These are phyloP conservation scores for Skeletonema grethae DNA, from an alignment of 108 stramenopile species.

Conservation along the genomic window DNA sequence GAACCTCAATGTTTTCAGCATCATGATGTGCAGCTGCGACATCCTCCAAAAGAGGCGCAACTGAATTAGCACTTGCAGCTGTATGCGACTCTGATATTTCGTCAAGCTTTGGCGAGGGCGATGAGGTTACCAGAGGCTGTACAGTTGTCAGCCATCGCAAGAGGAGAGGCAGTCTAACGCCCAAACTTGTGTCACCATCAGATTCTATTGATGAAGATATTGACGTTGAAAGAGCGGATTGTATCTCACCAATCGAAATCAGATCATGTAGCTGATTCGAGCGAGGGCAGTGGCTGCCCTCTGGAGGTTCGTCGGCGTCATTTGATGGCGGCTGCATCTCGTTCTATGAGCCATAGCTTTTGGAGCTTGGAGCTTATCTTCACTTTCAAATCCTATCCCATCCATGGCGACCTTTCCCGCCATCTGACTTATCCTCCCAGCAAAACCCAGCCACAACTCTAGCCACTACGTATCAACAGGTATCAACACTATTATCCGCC, in stretches of 20 bases:
- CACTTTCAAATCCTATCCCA: too few relatives aligned
- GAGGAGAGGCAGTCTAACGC: slow-evolving; percentile 64
- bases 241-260: slow-evolving; percentile 67
- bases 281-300: not conserved
- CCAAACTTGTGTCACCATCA: slow-evolving; percentile 46
- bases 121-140: slow-evolving; percentile 50
- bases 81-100: slow-evolving; percentile 14
- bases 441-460: too few relatives aligned
- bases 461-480: too few relatives aligned
- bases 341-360: not conserved
- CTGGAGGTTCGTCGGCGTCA: not conserved
- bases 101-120: slow-evolving; percentile 12
- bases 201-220: not conserved
- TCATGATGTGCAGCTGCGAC: slow-evolving; percentile 71
- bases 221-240: slow-evolving; percentile 48
- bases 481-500: too few relatives aligned
- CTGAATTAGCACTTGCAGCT: slow-evolving; percentile 14
- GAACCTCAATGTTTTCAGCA: slow-evolving; percentile 69
- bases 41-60: slow-evolving; percentile 68
- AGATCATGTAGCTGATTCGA: slow-evolving; percentile 60
- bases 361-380: too few relatives aligned
- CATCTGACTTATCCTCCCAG: too few relatives aligned
- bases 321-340: not conserved
- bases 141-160: slow-evolving; percentile 57
- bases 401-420: too few relatives aligned